These are phyloP conservation scores for Adansonia rubrostipa DNA, from an alignment of 441 rosid genomes.

Conservation along the genomic window DNA sequence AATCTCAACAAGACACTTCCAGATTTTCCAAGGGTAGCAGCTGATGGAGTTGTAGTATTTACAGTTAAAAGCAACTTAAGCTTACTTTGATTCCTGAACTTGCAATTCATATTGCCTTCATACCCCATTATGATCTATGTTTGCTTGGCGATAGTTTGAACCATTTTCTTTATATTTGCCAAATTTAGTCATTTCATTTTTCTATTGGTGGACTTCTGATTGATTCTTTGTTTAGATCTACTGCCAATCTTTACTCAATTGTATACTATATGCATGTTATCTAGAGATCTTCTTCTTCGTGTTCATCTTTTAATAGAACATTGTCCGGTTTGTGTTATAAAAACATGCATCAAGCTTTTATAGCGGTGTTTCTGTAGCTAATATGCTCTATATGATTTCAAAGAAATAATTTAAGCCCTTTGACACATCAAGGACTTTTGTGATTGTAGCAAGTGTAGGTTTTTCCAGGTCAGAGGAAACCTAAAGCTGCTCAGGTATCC, in stretches of 20 bases:
- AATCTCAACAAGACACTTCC: slow-evolving; percentile 50
- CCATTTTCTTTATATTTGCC: neutral
- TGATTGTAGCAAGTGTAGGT: slow-evolving; percentile 31
- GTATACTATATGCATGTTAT: neutral
- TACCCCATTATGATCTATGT: neutral
- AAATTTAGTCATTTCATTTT: neutral
- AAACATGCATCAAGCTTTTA: neutral
- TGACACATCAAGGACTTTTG: neutral
- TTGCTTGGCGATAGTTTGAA: neutral
- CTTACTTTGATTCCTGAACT: slow-evolving; percentile 2
- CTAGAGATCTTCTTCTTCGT: neutral
- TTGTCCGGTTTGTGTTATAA: neutral
- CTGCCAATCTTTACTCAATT: slow-evolving; percentile 4
- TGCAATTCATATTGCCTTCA: neutral
- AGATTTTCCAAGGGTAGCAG: slow-evolving; percentile 43
- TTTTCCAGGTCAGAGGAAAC: slow-evolving; percentile 33
- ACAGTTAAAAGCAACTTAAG: slow-evolving; percentile 31
- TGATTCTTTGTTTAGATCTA: slow-evolving; percentile 14
- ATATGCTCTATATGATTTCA: neutral
- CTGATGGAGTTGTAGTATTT: slow-evolving; percentile 45
- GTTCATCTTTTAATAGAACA: neutral
- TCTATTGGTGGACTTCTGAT: neutral
- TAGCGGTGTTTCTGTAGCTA: slow-evolving; percentile 4
- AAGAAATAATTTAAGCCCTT: neutral
- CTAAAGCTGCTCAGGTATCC: slow-evolving; percentile 40